Evolutionary conservation across 768 basidiomycete species (phyloP), one percentile per base, ranked within the genome.

Genomic region (Lentinula sp.): DNA sequence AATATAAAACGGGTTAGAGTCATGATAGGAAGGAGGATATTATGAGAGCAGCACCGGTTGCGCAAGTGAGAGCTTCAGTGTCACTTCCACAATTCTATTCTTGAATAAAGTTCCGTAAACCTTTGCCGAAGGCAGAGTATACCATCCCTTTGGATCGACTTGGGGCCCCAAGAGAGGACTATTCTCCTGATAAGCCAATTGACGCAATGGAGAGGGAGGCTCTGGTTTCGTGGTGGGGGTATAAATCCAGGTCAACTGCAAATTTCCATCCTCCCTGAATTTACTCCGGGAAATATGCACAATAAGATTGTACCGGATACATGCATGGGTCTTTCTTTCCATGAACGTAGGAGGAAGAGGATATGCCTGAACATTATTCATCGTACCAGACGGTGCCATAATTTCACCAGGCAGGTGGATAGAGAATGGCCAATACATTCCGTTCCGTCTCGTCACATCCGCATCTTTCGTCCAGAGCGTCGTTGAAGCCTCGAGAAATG

Each of bases 101-200:
- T 65, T 69, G 53, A 74, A 71, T 8, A 76, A 50, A 43, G 54
- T 73, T 1, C 74, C 77, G 46, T 64, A 60, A 15, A 76, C 57
- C 39, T 62, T 65, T 16, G 70, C 53, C 36, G 69, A 61, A 16
- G 68, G 64, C 1, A 69, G 53, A n/a, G 68, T 66, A 45, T 72
- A 64, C 79, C 79, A 80, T 23, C 78, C 77, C 41, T 74, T 72
- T 37, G 76, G 72, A 66, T 79, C 78, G 20, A 66, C 65, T 7
- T 70, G 67, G 13, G 77, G 79, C 15, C 73, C 73, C 15, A 72
- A 67, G 16, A 77, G 63, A n/a, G 72, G 69, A 33, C 67, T 69
- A 33, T 69, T 65, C 57, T 74, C 70, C 61, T 70, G 70, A 62
- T 76, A 76, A 7, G 74, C 74, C 16, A 77, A 65, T 62, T 72